A percentile compares a stretch with the other conserved stretches of the same genome.
These are phyloP conservation scores for Cercophora scortea DNA, from an alignment of 495 filamentous ascomycete species.

Conservation along the genomic window DNA sequence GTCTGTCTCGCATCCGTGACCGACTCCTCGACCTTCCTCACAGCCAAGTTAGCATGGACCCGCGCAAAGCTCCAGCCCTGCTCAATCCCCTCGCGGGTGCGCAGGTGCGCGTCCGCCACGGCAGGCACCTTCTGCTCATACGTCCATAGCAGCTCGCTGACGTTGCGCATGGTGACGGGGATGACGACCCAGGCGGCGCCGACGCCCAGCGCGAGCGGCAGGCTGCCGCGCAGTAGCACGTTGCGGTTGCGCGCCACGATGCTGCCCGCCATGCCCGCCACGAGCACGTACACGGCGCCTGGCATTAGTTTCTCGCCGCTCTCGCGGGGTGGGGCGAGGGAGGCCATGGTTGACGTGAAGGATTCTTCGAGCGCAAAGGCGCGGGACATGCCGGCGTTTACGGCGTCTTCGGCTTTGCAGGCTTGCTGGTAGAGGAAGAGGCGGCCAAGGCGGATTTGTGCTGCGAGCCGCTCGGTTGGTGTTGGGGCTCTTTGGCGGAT, in stretches of 20 bases:
- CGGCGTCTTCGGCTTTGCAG: slow-evolving; percentile 59
- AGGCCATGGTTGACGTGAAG: slow-evolving; percentile 79
- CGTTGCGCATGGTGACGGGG: slow-evolving; percentile 76
- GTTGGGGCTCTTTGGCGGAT: slow-evolving; percentile 52
- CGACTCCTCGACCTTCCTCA: slow-evolving; percentile 68
- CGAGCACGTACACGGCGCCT: slow-evolving; percentile 79
- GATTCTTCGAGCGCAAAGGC: slow-evolving; percentile 73
- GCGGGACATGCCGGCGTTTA: slow-evolving; percentile 67
- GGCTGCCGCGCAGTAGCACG: slow-evolving; percentile 62
- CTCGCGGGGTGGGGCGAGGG: slow-evolving; percentile 74
- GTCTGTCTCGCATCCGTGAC: slow-evolving; percentile 63
- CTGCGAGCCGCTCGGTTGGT: slow-evolving; percentile 83
- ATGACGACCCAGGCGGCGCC: slow-evolving; percentile 67
- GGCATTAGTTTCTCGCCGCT: slow-evolving; percentile 79
- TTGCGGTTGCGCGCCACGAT: slow-evolving; percentile 83
- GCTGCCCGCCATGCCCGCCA: slow-evolving; percentile 84
- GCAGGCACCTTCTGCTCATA: slow-evolving; percentile 83
- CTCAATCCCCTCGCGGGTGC: slow-evolving; percentile 55
- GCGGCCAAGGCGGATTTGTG: slow-evolving; percentile 72
- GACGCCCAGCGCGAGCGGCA: slow-evolving; percentile 65
- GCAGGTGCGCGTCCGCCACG: slow-evolving; percentile 68
- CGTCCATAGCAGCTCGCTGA: slow-evolving; percentile 72
- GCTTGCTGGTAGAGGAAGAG: slow-evolving; percentile 72
- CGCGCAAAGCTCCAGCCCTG: slow-evolving; percentile 60
- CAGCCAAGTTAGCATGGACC: slow-evolving; percentile 61